Evolutionary conservation across 306 rosid genomes (phyloP).

Genomic region (Lupinus albus): DNA sequence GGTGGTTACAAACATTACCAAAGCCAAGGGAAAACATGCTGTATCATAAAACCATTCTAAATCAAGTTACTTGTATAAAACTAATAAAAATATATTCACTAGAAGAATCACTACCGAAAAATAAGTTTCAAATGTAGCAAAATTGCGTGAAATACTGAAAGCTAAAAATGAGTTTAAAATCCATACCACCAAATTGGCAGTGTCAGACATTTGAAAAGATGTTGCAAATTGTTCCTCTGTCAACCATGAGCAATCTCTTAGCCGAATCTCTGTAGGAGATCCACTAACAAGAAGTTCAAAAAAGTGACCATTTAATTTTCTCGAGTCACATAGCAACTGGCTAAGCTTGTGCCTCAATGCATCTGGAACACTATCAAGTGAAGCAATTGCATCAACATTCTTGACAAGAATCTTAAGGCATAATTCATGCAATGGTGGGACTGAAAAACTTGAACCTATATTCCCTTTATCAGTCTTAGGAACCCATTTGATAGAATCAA

Average conservation of each 20-base stretch:
- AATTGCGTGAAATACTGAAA: not conserved
- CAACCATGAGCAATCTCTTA: conserved; percentile 77
- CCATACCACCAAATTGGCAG: conserved; percentile 55
- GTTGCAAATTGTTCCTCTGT: conserved; percentile 58
- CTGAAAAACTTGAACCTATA: conserved; percentile 17
- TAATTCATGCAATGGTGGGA: conserved; percentile 62
- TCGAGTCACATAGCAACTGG: conserved; percentile 60
- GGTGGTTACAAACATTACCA: not conserved
- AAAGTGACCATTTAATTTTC: conserved; percentile 51
- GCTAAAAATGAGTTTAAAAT: conserved; percentile 8
- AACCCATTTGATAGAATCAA: conserved; percentile 50
- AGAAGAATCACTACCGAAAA: not conserved
- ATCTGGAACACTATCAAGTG: conserved; percentile 65
- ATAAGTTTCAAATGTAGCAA: not conserved
- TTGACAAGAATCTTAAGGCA: conserved; percentile 52
- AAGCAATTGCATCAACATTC: conserved; percentile 60
- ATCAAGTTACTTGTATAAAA: conserved; percentile 8
- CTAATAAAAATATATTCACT: not conserved
- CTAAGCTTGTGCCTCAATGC: conserved; percentile 60
- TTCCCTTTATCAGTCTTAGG: conserved; percentile 43
- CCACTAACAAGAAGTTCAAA: conserved; percentile 59
- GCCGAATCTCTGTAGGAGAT: conserved; percentile 67
- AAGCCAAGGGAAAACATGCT: not conserved
- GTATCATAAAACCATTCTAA: conserved; percentile 10
- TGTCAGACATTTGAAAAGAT: conserved; percentile 54